Percentiles rank a stretch among this genome's conserved stretches.
Conservation (phyloP, 129 eudicot genomes). For the Solidago caesia region DNA sequence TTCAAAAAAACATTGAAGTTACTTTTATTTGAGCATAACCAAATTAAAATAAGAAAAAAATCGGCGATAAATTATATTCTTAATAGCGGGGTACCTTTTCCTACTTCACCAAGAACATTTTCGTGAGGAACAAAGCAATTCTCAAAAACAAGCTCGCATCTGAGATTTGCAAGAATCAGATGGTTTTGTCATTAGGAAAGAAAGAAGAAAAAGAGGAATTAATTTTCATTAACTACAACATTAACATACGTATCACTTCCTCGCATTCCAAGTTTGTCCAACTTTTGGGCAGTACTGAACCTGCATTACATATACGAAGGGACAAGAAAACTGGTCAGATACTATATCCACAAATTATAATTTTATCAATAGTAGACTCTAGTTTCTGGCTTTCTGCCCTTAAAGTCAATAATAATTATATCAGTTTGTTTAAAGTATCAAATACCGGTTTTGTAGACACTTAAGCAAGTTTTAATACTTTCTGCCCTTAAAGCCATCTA, state of each 20-base stretch:
- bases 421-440: background rate
- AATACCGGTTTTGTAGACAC: conserved; percentile 3
- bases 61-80: background rate
- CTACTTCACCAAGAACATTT: conserved; percentile 92
- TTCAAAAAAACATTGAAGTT: background rate
- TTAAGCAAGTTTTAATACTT: background rate
- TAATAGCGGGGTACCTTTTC: conserved; percentile 57
- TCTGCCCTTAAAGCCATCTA: conserved; percentile 3
- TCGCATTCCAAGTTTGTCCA: conserved; percentile 99
- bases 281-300: conserved; percentile 93
- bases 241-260: conserved; percentile 96
- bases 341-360: background rate
- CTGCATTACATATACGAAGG: conserved; percentile 41
- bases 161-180: conserved; percentile 35
- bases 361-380: conserved; percentile 24
- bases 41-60: background rate
- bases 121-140: conserved; percentile 94
- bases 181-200: background rate
- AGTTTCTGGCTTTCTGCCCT: background rate
- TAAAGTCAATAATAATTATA: background rate
- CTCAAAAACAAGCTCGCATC: conserved; percentile 98
- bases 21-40: background rate
- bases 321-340: background rate
- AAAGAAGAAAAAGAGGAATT: background rate
- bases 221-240: conserved; percentile 5